Percentiles rank a stretch among this genome's conserved stretches.
phyloP scores from a whole-genome alignment of 345 rosid species.

The Capsella bursapastoris region DNA sequence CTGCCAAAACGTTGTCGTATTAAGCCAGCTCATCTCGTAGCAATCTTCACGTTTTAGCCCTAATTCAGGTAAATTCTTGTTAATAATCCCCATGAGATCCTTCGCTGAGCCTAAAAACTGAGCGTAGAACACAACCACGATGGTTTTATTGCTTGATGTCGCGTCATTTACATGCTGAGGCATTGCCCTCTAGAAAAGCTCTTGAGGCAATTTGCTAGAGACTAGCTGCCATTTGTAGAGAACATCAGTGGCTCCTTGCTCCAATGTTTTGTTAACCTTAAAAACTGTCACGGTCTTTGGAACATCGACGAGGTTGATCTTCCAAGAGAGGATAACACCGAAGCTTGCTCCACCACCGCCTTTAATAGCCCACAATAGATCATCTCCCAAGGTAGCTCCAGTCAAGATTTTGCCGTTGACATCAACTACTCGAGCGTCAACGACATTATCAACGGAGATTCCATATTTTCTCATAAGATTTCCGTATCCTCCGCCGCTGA shows the following conservation, averaged over 20 bases:
- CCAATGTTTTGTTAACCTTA: constrained; percentile 37
- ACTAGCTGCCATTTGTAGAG: constrained; percentile 49
- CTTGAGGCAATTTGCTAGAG: constrained; percentile 37
- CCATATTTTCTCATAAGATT: constrained; percentile 61
- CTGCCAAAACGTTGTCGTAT: constrained; percentile 41
- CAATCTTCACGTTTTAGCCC: constrained; percentile 49
- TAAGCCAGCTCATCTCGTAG: constrained; percentile 51
- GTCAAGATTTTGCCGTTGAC: constrained; percentile 52
- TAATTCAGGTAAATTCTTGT: constrained; percentile 46
- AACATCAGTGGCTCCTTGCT: constrained; percentile 42
- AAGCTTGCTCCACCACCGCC: constrained; percentile 71
- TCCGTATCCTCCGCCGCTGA: constrained; percentile 64
- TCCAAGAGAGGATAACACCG: constrained; percentile 55
- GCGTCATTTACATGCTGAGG: not conserved
- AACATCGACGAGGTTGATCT: constrained; percentile 53
- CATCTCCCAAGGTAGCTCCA: constrained; percentile 55
- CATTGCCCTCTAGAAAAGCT: constrained; percentile 48
- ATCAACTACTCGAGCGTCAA: constrained; percentile 60
- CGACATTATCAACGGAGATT: constrained; percentile 51
- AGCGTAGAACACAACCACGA: constrained; percentile 42
- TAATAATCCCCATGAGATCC: constrained; percentile 33
- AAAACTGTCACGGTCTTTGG: constrained; percentile 54
- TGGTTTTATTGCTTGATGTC: constrained; percentile 21
- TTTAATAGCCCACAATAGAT: constrained; percentile 62
- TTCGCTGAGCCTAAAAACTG: constrained; percentile 49